phyloP scores from a whole-genome alignment of 345 rosid species.

The Moricandia arvensis region DNA sequence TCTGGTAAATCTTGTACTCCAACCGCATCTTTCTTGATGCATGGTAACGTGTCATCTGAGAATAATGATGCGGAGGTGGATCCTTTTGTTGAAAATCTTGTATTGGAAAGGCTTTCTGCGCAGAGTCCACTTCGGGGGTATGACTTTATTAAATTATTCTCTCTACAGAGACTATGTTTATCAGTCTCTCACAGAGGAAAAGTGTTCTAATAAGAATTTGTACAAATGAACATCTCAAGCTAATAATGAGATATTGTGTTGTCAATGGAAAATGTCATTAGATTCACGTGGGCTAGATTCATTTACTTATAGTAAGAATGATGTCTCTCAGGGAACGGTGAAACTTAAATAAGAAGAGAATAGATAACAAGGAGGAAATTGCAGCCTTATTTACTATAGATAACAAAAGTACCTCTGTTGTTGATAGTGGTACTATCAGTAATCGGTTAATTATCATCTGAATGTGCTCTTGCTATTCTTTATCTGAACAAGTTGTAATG shows the following conservation, averaged over 20 bases:
- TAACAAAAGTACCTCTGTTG: neutral
- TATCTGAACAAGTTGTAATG: slow-evolving; percentile 11
- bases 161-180: slow-evolving; percentile 6
- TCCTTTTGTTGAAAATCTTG: slow-evolving; percentile 88
- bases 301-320: neutral
- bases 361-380: slow-evolving; percentile 1
- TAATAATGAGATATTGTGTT: neutral
- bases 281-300: slow-evolving; percentile 1
- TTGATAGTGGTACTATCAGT: slow-evolving; percentile 1
- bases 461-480: neutral
- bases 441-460: slow-evolving; percentile 5
- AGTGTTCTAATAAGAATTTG: neutral
- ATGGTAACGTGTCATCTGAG: slow-evolving; percentile 50
- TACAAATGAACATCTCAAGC: slow-evolving; percentile 11
- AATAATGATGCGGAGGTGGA: slow-evolving; percentile 55
- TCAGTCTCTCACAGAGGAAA: slow-evolving; percentile 1
- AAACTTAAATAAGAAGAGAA: neutral
- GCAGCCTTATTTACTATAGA: neutral
- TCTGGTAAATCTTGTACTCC: slow-evolving; percentile 84
- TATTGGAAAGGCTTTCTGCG: slow-evolving; percentile 89
- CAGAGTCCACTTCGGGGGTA: slow-evolving; percentile 93
- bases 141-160: slow-evolving; percentile 19
- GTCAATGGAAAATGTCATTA: neutral
- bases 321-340: neutral
- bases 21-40: slow-evolving; percentile 61